Evolutionary conservation across 768 basidiomycete species (phyloP).

Genomic region (Boletus rufocinnamomeus): DNA sequence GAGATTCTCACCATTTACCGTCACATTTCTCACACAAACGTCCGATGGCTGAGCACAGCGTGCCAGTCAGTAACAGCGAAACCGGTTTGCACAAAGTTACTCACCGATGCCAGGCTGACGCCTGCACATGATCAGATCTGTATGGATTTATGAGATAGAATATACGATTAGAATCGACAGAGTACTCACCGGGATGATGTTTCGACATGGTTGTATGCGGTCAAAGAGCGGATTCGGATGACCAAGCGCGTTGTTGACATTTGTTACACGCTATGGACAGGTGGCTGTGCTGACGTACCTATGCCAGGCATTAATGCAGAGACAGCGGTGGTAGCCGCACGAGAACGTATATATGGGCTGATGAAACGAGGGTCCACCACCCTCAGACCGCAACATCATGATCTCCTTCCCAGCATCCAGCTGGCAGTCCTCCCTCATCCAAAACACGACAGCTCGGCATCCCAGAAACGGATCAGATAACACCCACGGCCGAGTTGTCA

Average conservation of each 20-base stretch:
- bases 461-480: constrained; percentile 9
- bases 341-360: constrained; percentile 7
- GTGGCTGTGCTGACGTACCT: constrained; percentile 19
- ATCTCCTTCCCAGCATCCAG: constrained; percentile 34
- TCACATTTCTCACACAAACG: constrained; percentile 99
- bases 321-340: not conserved
- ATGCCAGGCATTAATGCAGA: not conserved
- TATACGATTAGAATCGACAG: not conserved
- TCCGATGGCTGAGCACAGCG: constrained; percentile 72
- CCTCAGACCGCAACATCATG: constrained; percentile 23
- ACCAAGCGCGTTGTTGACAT: constrained; percentile 15
- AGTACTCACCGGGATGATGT: constrained; percentile 74
- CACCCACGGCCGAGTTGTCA: constrained; percentile 25
- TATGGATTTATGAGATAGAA: not conserved
- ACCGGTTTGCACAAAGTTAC: constrained; percentile 24
- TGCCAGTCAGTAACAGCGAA: constrained; percentile 12
- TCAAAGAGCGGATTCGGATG: not conserved
- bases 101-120: constrained; percentile 95
- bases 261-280: constrained; percentile 3
- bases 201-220: constrained; percentile 66
- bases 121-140: constrained; percentile 98
- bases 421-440: constrained; percentile 33
- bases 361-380: constrained; percentile 9
- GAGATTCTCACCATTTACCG: constrained; percentile 85
- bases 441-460: constrained; percentile 19